Base-by-base conservation (phyloP, 257 asterid species). In the Linaria vulgaris region DNA sequence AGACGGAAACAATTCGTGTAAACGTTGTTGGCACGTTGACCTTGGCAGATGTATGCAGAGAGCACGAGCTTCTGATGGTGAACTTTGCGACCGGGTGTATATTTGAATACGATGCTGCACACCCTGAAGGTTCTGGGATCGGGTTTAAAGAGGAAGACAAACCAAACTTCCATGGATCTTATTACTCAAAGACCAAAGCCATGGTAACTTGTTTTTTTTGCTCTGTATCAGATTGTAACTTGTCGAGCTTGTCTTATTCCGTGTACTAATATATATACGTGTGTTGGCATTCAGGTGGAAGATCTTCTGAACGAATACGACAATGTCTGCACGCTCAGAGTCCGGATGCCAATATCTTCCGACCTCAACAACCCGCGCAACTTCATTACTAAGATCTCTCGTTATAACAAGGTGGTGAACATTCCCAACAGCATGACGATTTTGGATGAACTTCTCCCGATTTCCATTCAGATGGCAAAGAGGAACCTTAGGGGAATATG, bases 391-490 rank as follows among this genome's bases (percentile, higher is more conserved):
- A 92, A 92, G 86, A 92, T 92, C 54, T 65, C 88, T 3, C 81
- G 79, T 66, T 92, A 92, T 57, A 83, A 77, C 59, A 92, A 87
- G 79, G 97, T 92, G 73, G 99, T 92, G 6, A 85, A 92, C 65
- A 92, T 92, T 72, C 99, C 99, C 72, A 92, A 92, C 88, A 92
- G 98, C 83, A 92, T 92, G 97, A 92, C 98, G 0, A 67, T 92
- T 74, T 82, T 92, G 87, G 98, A 91, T 30, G 98, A 91, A 84
- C 95, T 91, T 54, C 90, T 91, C 55, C 98, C 96, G 5, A 91
- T 91, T 64, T 85, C 98, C 3, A 86, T 91, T 27, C 96, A 91
- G 91, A 91, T 91, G 98, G 98, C 96, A 25, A 91, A 91, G 64
- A 70, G 98, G 49, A 88, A 91, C 71, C 91, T 91, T 2, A 82